Evolutionary conservation across 257 asterid genomes (phyloP).

Genomic region (Gentiana dahurica): DNA sequence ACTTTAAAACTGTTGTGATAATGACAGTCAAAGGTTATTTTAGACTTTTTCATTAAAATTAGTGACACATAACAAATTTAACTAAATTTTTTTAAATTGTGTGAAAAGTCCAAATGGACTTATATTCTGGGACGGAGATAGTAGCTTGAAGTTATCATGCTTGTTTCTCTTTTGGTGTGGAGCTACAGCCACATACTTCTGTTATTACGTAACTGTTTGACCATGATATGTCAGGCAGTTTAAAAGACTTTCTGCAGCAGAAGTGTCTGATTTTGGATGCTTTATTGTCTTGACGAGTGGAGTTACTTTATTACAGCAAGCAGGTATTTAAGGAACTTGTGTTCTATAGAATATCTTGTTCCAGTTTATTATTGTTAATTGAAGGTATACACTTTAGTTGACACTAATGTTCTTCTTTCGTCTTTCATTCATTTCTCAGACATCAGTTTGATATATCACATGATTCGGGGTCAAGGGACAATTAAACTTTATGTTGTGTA

Average conservation of each 20-base stretch:
- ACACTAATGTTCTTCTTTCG: slow-evolving; percentile 4
- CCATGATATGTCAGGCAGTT: slow-evolving; percentile 97
- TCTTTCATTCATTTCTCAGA: slow-evolving; percentile 35
- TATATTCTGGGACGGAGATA: not conserved
- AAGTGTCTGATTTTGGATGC: slow-evolving; percentile 89
- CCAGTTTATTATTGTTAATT: not conserved
- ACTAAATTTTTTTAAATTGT: too few relatives aligned
- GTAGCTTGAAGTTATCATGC: not conserved
- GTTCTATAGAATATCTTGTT: not conserved
- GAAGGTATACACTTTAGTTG: slow-evolving; percentile 8
- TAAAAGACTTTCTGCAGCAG: slow-evolving; percentile 76
- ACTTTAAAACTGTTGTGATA: too few relatives aligned
- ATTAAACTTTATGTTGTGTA: slow-evolving; percentile 93
- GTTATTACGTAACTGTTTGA: slow-evolving; percentile 39
- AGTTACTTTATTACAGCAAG: slow-evolving; percentile 75
- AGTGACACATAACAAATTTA: too few relatives aligned
- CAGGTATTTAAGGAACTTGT: slow-evolving; percentile 42
- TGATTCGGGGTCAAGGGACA: slow-evolving; percentile 99
- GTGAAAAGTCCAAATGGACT: too few relatives aligned
- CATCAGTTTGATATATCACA: slow-evolving; percentile 96
- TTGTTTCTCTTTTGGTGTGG: not conserved
- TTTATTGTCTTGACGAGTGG: slow-evolving; percentile 60
- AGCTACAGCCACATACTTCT: slow-evolving; percentile 3
- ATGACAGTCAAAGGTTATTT: too few relatives aligned
- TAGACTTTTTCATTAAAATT: too few relatives aligned